Base-by-base conservation (phyloP, 2,329 filamentous ascomycete species). In the Alternaria incomplexa region DNA sequence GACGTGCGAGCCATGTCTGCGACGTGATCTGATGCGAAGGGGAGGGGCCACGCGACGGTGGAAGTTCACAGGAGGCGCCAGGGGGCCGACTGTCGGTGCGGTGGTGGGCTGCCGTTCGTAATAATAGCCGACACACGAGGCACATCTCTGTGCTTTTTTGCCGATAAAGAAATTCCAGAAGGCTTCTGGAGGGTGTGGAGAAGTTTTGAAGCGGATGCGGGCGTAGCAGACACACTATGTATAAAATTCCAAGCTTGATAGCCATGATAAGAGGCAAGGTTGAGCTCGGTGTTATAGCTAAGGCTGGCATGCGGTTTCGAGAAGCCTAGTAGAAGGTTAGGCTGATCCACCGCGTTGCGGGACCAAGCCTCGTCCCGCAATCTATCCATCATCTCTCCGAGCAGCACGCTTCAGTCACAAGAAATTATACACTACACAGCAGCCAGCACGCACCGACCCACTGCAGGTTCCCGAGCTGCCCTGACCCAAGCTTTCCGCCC, bases 291-390 rank as follows among this genome's bases (percentile, higher is more conserved):
- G 48, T 46, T 15, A 22, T n/a, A 36, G 28, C 48, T 36, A 32
- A 22, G 30, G 23, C 32, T 13, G 46, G 30, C 53, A 58, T 64
- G 58, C 55, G 22, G 64, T 66, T 66, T 66, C 64, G 64, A 61
- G 51, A 62, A 64, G 64, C 17, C 32, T 46, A 55, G 58, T 59
- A 36, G 55, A 64, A 59, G 59, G 51, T 54, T 58, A 58, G 61
- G 43, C 52, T 43, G 60, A 63, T 58, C 23, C 63, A 65, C 45
- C 45, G 51, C 57, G 61, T 64, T 53, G 63, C 63, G 61, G 61
- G 63, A 66, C 64, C 54, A 63, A 63, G 63, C 61, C 57, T 62
- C 53, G 63, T 66, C 61, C 63, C 63, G 63, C 61, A 64, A 45
- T 50, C 55, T 23, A 59, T 56, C 56, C 61, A 64, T 48, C 61